Evolutionary conservation across 441 rosid species (phyloP).

Genomic region (Eruca vesicaria): DNA sequence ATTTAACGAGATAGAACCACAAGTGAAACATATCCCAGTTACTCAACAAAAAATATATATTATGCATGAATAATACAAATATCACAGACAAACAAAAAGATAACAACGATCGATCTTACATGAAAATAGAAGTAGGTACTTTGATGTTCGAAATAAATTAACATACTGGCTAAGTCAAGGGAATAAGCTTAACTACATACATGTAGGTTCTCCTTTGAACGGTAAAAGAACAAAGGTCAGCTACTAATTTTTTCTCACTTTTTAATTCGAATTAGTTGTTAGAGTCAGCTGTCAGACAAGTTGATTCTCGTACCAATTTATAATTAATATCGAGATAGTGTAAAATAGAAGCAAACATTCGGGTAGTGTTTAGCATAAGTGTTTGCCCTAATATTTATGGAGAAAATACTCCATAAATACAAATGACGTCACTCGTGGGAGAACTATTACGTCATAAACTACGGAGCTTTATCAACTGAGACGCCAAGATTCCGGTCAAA

Average conservation of each 20-base stretch:
- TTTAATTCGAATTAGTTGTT: not conserved
- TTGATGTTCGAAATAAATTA: not conserved
- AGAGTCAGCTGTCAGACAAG: too few relatives aligned
- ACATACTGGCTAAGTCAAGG: not conserved
- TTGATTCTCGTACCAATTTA: not conserved
- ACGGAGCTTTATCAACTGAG: not conserved
- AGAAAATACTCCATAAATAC: not conserved
- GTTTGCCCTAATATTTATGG: slow-evolving; percentile 4
- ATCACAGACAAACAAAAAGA: not conserved
- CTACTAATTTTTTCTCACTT: not conserved
- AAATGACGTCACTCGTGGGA: slow-evolving; percentile 7
- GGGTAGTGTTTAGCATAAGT: not conserved
- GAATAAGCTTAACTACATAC: not conserved
- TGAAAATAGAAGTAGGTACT: not conserved
- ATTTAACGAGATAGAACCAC: not conserved
- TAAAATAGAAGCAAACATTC: not conserved
- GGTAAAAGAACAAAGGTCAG: not conserved
- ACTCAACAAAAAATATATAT: not conserved
- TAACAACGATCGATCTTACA: not conserved
- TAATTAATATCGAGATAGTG: not conserved
- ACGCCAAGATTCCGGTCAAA: slow-evolving; percentile 10
- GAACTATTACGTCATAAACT: slow-evolving; percentile 8
- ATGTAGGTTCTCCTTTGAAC: not conserved
- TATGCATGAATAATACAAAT: not conserved
- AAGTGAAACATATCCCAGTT: not conserved